Percentiles rank a stretch among this genome's conserved stretches.
phyloP scores from a whole-genome alignment of 2,329 filamentous ascomycete genomes.

The Sclerotinia minor region DNA sequence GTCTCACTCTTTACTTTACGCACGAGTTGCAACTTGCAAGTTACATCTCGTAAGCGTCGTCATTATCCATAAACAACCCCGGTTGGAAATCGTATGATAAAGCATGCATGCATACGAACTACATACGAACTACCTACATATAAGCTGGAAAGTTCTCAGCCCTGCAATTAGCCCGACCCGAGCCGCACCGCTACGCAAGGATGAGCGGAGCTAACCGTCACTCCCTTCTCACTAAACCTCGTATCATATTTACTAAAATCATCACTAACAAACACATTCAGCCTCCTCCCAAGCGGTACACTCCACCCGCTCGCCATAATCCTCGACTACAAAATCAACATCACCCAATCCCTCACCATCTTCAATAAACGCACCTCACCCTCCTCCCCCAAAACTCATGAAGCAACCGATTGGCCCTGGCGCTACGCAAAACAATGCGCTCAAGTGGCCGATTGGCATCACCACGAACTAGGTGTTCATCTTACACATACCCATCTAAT shows the following conservation, averaged over 20 bases:
- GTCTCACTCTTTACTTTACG: not conserved
- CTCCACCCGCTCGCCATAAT: conserved; percentile 52
- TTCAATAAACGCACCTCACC: conserved; percentile 49
- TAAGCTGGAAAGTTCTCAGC: conserved; percentile 16
- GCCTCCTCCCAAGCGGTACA: conserved; percentile 42
- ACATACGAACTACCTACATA: not conserved
- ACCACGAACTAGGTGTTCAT: conserved; percentile 51
- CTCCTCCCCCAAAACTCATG: conserved; percentile 37
- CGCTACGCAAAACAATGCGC: conserved; percentile 53
- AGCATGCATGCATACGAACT: not conserved
- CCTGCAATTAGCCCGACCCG: conserved; percentile 5
- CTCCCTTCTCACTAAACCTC: not conserved
- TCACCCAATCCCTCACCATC: conserved; percentile 49
- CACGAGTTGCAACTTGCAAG: not conserved
- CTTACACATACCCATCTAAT: conserved; percentile 49
- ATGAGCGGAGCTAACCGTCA: conserved; percentile 1
- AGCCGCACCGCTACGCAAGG: not conserved
- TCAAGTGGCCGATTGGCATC: conserved; percentile 51
- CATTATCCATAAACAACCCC: not conserved
- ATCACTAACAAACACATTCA: not conserved
- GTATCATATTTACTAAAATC: not conserved
- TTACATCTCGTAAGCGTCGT: not conserved
- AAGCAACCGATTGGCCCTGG: conserved; percentile 52
- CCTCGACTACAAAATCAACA: conserved; percentile 48
- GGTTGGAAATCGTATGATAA: not conserved